Evolutionary conservation across 2,329 filamentous ascomycete species (phyloP).

Genomic region (Westerdykella sp.): DNA sequence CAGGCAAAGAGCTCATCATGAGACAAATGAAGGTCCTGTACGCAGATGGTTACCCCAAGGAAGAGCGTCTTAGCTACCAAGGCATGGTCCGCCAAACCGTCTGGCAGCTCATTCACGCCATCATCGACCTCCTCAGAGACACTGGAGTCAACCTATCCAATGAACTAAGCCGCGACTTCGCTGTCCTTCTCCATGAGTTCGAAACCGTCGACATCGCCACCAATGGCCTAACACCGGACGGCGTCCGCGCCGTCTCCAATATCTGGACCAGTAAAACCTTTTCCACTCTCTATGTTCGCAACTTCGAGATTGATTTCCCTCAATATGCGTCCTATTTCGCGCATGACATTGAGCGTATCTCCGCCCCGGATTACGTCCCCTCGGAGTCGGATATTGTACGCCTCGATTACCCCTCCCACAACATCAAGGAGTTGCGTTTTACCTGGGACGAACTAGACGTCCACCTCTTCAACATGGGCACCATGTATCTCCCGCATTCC

Average conservation of each 20-base stretch:
- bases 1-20: conserved; percentile 33
- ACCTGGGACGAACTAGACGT: conserved; percentile 32
- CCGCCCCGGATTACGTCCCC: conserved; percentile 24
- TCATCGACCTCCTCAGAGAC: conserved; percentile 32
- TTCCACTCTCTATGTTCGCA: conserved; percentile 27
- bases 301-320: conserved; percentile 35
- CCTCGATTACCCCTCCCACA: conserved; percentile 22
- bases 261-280: conserved; percentile 29
- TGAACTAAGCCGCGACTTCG: conserved; percentile 25
- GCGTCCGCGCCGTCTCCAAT: conserved; percentile 20
- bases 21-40: conserved; percentile 33
- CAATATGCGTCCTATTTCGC: conserved; percentile 32
- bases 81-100: conserved; percentile 25
- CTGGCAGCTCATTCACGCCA: conserved; percentile 28
- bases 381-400: conserved; percentile 32
- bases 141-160: conserved; percentile 25
- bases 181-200: conserved; percentile 30
- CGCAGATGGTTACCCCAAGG: conserved; percentile 25
- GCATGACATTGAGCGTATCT: conserved; percentile 23
- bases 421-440: conserved; percentile 32
- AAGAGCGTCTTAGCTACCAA: conserved; percentile 25
- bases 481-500: conserved; percentile 24
- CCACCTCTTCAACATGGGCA: conserved; percentile 31
- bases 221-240: conserved; percentile 19
- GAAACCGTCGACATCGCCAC: conserved; percentile 19